phyloP scores from a whole-genome alignment of 805 yeast genomes.

The Hermanozyma aechmeae region DNA sequence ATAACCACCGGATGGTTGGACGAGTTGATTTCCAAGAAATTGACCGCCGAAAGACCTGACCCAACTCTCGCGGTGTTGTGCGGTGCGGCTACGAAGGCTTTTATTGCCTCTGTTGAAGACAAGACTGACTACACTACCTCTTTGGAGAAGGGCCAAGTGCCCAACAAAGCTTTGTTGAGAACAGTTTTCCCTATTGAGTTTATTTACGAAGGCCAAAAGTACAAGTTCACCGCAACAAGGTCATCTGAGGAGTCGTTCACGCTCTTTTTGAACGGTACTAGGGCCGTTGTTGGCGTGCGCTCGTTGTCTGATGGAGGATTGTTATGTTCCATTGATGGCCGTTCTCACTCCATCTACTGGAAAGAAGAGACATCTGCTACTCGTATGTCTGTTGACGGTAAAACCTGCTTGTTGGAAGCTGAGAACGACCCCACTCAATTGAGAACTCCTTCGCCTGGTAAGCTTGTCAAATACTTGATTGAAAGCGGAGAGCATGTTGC shows the following conservation, averaged over 20 bases:
- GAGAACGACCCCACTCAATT: constrained; percentile 98
- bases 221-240: constrained; percentile 92
- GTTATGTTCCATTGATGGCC: constrained; percentile 80
- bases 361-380: constrained; percentile 96
- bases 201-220: constrained; percentile 88
- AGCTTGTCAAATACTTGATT: constrained; percentile 83
- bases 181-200: constrained; percentile 91
- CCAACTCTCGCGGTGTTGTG: constrained; percentile 82
- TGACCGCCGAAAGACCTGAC: constrained; percentile 97
- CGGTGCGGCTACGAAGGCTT: constrained; percentile 97
- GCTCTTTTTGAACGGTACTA: constrained; percentile 87
- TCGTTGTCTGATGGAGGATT: constrained; percentile 93
- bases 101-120: constrained; percentile 63
- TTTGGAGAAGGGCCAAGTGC: constrained; percentile 94
- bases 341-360: constrained; percentile 93
- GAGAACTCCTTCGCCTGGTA: constrained; percentile 98
- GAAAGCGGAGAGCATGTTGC: constrained; percentile 91
- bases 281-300: constrained; percentile 78
- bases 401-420: constrained; percentile 86
- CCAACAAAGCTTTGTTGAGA: constrained; percentile 68
- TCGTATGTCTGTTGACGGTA: constrained; percentile 88
- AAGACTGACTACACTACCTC: constrained; percentile 60
- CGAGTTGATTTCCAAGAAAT: constrained; percentile 83
- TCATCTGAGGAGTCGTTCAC: constrained; percentile 81
- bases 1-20: constrained; percentile 99